These are phyloP conservation scores for Shiraia bambusicola DNA, from an alignment of 2,329 filamentous ascomycete species.

Conservation along the genomic window DNA sequence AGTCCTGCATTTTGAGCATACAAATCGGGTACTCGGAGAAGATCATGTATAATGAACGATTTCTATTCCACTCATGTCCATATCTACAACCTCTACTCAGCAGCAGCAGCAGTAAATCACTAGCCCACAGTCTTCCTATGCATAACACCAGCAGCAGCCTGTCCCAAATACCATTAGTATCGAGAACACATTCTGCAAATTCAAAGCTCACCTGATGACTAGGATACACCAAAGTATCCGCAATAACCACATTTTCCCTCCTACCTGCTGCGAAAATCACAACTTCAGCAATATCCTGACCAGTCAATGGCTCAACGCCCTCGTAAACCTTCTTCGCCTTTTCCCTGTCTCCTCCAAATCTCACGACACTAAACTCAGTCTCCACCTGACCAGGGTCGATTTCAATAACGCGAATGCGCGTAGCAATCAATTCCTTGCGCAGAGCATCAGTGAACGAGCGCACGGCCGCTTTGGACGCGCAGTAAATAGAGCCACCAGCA, in stretches of 20 bases:
- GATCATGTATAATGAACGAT: neutral
- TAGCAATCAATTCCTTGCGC: slow-evolving; percentile 78
- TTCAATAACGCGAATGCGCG: slow-evolving; percentile 79
- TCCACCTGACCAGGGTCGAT: slow-evolving; percentile 92
- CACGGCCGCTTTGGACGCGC: slow-evolving; percentile 87
- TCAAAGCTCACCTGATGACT: slow-evolving; percentile 75
- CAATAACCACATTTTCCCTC: slow-evolving; percentile 86
- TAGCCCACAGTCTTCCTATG: slow-evolving; percentile 35
- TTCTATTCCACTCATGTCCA: neutral
- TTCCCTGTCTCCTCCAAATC: slow-evolving; percentile 83
- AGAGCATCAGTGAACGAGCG: slow-evolving; percentile 80
- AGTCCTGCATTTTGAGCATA: neutral
- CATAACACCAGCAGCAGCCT: slow-evolving; percentile 43
- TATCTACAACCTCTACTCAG: slow-evolving; percentile 3
- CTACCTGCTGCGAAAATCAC: slow-evolving; percentile 82
- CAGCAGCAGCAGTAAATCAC: neutral
- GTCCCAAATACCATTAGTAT: slow-evolving; percentile 12
- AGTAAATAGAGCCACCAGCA: slow-evolving; percentile 85
- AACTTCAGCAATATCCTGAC: slow-evolving; percentile 87
- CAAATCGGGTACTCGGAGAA: neutral
- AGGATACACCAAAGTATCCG: slow-evolving; percentile 83
- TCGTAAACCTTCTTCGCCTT: slow-evolving; percentile 91
- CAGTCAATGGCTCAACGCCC: slow-evolving; percentile 71
- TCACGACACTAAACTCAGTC: slow-evolving; percentile 87
- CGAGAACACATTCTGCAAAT: neutral